These are phyloP conservation scores for Yarrowia porcina DNA, from an alignment of 805 yeast species.

Conservation along the genomic window DNA sequence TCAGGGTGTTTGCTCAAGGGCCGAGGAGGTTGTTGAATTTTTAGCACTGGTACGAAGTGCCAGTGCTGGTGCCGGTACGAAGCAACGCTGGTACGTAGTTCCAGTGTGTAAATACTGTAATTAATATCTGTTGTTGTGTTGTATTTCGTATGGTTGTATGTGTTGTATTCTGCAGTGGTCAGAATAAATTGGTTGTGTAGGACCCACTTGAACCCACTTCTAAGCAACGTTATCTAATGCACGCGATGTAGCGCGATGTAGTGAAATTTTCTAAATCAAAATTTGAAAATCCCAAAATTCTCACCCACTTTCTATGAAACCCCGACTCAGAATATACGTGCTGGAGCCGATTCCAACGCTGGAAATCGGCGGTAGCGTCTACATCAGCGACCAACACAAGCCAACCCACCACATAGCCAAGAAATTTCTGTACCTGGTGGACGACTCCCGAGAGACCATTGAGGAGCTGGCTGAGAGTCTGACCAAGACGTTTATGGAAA, in stretches of 20 bases:
- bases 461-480: not conserved
- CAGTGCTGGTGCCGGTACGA: too few relatives aligned
- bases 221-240: too few relatives aligned
- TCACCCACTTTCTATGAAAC: not conserved
- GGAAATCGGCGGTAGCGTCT: not conserved
- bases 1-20: slow-evolving; percentile 13
- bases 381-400: not conserved
- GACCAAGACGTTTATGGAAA: not conserved
- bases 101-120: too few relatives aligned
- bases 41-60: not conserved
- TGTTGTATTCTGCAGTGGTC: too few relatives aligned
- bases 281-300: not conserved
- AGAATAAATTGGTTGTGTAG: too few relatives aligned
- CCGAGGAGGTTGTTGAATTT: not conserved
- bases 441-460: not conserved
- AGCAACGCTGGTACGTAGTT: too few relatives aligned
- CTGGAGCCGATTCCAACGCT: slow-evolving; percentile 3
- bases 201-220: too few relatives aligned
- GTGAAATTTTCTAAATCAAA: too few relatives aligned
- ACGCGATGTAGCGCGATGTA: too few relatives aligned
- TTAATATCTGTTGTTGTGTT: too few relatives aligned
- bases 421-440: not conserved
- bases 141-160: too few relatives aligned
- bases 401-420: not conserved
- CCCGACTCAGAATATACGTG: not conserved